Percentiles rank a stretch among this genome's conserved stretches.
These are phyloP conservation scores for Trichoderma erinaceum DNA, from an alignment of 495 filamentous ascomycete genomes.

Conservation along the genomic window DNA sequence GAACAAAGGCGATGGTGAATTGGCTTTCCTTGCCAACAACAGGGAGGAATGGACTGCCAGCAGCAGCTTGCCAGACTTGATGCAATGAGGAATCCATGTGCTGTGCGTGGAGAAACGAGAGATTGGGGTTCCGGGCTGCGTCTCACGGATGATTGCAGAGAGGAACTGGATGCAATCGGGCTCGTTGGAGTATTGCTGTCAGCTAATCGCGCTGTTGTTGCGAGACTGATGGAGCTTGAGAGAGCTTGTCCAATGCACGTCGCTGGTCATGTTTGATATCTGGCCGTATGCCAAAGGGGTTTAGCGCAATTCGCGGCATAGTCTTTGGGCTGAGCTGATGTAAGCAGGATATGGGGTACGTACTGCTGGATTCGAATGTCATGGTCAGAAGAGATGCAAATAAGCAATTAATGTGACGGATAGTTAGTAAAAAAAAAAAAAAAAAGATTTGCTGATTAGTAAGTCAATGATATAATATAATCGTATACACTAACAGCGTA, in stretches of 20 bases:
- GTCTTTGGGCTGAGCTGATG: background rate
- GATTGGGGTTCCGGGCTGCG: background rate
- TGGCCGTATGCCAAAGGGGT: background rate
- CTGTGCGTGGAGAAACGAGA: background rate
- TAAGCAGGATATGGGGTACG: background rate
- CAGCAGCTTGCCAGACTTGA: conserved; percentile 84
- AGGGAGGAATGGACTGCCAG: conserved; percentile 75
- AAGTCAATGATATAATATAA: too few relatives aligned
- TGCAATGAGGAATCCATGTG: conserved; percentile 68
- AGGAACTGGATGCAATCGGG: background rate
- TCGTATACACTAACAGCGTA: too few relatives aligned
- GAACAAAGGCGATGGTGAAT: conserved; percentile 71
- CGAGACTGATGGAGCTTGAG: conserved; percentile 9
- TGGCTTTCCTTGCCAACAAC: conserved; percentile 75
- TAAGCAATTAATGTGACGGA: too few relatives aligned
- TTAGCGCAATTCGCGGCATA: conserved; percentile 7
- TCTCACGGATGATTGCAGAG: background rate
- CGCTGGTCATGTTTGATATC: conserved; percentile 9
- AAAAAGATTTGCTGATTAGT: too few relatives aligned
- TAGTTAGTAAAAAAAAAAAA: too few relatives aligned
- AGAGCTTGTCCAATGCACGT: background rate
- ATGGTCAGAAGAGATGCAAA: too few relatives aligned
- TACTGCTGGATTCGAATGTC: too few relatives aligned
- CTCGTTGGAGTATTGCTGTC: background rate
- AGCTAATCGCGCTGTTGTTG: background rate